A percentile compares a stretch with the other conserved stretches of the same genome.
phyloP scores from a whole-genome alignment of 1,284 basidiomycete species.

The Apiotrichum veenhuisii region DNA sequence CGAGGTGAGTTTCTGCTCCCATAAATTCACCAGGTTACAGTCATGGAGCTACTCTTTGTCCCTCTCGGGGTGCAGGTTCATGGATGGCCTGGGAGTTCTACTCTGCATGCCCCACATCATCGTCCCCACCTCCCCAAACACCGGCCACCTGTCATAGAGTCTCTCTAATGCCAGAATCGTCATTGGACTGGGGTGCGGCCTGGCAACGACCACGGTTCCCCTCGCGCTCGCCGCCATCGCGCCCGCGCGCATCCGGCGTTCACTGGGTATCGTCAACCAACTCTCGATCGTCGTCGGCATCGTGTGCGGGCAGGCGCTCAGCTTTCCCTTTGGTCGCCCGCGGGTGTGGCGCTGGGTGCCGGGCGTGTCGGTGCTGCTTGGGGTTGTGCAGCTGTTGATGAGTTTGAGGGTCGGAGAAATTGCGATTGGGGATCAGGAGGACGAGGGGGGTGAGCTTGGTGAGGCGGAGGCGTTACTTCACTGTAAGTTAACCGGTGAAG shows the following conservation, averaged over 20 bases:
- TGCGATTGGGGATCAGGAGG: neutral
- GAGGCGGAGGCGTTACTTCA: constrained; percentile 1
- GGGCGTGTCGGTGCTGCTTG: constrained; percentile 30
- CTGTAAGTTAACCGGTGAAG: too few species aligned
- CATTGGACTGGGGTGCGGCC: constrained; percentile 50
- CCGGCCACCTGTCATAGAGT: too few species aligned
- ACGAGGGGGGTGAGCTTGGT: too few species aligned
- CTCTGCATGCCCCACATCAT: too few species aligned
- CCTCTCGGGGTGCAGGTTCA: too few species aligned
- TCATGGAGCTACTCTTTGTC: too few species aligned
- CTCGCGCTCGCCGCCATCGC: constrained; percentile 50
- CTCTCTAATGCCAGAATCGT: constrained; percentile 31
- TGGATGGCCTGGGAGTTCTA: too few species aligned
- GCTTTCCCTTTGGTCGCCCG: constrained; percentile 38
- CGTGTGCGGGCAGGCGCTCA: constrained; percentile 45
- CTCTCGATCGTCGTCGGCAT: constrained; percentile 48
- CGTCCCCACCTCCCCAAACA: too few species aligned
- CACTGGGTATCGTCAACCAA: constrained; percentile 52
- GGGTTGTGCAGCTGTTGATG: constrained; percentile 40
- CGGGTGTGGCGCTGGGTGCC: constrained; percentile 47
- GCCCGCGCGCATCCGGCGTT: constrained; percentile 42
- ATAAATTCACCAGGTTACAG: too few species aligned
- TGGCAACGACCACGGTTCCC: constrained; percentile 49
- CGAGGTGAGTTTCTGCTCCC: constrained; percentile 36
- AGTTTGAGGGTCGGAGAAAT: constrained; percentile 11